Base-by-base conservation (phyloP, 495 filamentous ascomycete species). In the Xanthoparmelia taractica region DNA sequence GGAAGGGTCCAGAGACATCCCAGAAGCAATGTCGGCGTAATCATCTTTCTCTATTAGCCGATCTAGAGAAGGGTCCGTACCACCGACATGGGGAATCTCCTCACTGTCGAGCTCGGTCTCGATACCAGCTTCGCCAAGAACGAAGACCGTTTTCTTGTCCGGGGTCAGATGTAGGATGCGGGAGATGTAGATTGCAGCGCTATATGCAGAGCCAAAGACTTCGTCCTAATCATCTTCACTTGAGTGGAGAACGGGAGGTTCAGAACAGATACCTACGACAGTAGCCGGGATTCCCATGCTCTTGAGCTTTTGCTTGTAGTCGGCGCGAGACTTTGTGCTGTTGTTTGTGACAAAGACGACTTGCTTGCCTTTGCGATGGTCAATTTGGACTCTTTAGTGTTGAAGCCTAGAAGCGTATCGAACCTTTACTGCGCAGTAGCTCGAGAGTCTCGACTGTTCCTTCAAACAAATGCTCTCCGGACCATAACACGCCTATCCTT, bases 341-440 rank as follows among this genome's bases (percentile, higher is more conserved):
- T 99, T 99, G 75, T 99, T 99, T 5, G 94, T 97, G 54, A 99
- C 94, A 72, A 99, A 99, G 63, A 99, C 85, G 23, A 94, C 78
- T 74, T 86, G 89, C 74, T 99, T 99, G 60, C 90, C 92, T 94
- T 20, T 45, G 27, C 59, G 63, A 54, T 40, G 10, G 27, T 40
- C 15, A 38, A 23, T n/a, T 15, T 41, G 68, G 13, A 12, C 1
- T 11, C 20, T 37, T 29, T 8, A 23, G 50, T 2, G 15, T 4
- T 17, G 25, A 38, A 8, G 20, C 31, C 18, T 12, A 34, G 23
- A 18, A 38, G 31, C n/a, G 29, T 11, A 40, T 72, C 58, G 73
- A n/a, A 95, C 92, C 91, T 84, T 81, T 87, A 31, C 81, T 84
- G 69, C 90, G 84, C 58, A 98, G 76, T 71, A 93, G 74, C 47